Percentiles rank a stretch among this genome's conserved stretches.
Conservation (phyloP, 2,329 filamentous ascomycete species). For the Colletotrichum acutatum region DNA sequence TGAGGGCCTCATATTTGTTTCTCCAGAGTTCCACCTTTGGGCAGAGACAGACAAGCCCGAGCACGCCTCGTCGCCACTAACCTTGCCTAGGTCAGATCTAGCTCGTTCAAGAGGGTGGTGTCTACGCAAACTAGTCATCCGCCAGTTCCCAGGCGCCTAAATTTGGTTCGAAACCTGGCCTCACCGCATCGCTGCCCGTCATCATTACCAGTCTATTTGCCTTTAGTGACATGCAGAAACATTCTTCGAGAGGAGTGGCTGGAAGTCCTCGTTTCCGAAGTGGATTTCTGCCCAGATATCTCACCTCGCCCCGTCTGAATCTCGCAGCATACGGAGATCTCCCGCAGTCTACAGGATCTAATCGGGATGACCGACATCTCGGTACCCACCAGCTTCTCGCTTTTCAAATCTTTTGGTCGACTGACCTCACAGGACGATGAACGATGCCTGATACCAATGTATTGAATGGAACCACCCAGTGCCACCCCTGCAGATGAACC, state of each 20-base stretch:
- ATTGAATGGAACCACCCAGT: neutral
- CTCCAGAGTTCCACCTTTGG: conserved; percentile 2
- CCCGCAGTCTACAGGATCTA: conserved; percentile 27
- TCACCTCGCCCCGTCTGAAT: neutral
- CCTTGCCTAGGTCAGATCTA: conserved; percentile 7
- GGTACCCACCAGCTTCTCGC: conserved; percentile 10
- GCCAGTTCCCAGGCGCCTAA: conserved; percentile 13
- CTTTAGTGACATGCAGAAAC: neutral
- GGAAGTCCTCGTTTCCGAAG: neutral
- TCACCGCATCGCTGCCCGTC: neutral
- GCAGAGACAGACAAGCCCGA: neutral
- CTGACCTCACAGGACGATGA: neutral
- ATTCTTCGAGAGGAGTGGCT: neutral
- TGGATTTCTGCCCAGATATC: neutral
- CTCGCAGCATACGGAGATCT: conserved; percentile 28
- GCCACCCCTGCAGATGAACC: neutral
- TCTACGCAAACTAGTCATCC: conserved; percentile 4
- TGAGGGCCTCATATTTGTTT: conserved; percentile 11
- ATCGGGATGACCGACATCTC: conserved; percentile 21
- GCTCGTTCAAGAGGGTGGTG: conserved; percentile 11
- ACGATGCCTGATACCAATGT: neutral
- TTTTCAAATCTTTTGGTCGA: neutral
- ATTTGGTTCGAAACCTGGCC: conserved; percentile 20
- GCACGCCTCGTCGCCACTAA: conserved; percentile 8
- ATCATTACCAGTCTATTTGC: neutral